phyloP scores from a whole-genome alignment of 768 basidiomycete genomes.

The Trametes cubensis region DNA sequence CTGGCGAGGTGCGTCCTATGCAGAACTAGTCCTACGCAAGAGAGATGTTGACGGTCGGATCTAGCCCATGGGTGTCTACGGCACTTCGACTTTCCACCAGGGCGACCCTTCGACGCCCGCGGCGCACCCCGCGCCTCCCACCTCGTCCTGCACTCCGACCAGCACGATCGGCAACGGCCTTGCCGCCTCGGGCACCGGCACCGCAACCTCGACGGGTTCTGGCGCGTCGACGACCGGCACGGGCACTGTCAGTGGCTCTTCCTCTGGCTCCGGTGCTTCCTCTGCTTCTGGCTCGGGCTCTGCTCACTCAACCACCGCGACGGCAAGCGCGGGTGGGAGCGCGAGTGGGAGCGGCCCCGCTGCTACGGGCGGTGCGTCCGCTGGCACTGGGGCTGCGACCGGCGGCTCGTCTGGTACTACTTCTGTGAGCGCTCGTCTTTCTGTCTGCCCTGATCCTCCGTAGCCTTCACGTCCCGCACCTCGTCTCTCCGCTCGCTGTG shows the following conservation, averaged over 20 bases:
- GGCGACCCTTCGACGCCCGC: slow-evolving; percentile 57
- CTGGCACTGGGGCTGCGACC: neutral
- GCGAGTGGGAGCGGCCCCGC: neutral
- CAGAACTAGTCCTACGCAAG: too few species aligned
- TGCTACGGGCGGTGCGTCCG: neutral
- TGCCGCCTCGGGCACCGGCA: neutral
- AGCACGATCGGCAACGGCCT: slow-evolving; percentile 54
- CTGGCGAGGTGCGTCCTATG: slow-evolving; percentile 45
- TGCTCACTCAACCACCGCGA: too few species aligned
- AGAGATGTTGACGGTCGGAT: neutral
- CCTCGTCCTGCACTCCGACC: slow-evolving; percentile 59
- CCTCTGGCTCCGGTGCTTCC: neutral
- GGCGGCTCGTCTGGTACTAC: neutral
- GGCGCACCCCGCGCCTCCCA: slow-evolving; percentile 58
- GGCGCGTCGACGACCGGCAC: neutral
- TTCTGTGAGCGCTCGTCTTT: slow-evolving; percentile 10
- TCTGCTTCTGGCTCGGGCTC: neutral
- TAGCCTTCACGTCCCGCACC: neutral
- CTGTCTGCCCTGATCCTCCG: neutral
- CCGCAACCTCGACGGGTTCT: neutral
- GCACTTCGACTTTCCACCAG: slow-evolving; percentile 67
- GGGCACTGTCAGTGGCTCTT: slow-evolving; percentile 5
- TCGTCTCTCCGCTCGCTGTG: neutral
- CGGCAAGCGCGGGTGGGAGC: neutral
- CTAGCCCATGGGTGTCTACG: slow-evolving; percentile 72